Evolutionary conservation across 805 yeast genomes (phyloP).

Genomic region (Lipomyces starkeyi): DNA sequence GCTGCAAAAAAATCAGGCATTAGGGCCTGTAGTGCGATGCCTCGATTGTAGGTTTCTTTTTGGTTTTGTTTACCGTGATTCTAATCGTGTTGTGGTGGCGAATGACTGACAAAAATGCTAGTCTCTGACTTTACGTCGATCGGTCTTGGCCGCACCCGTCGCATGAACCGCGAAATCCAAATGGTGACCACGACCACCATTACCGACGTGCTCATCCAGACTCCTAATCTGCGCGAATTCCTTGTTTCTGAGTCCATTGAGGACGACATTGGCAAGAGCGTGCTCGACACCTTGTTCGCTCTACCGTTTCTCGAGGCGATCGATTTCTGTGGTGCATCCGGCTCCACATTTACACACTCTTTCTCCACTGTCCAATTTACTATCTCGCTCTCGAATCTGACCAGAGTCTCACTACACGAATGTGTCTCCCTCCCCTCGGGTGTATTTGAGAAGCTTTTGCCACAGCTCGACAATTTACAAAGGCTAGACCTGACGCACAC

Average conservation of each 20-base stretch:
- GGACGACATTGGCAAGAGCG: constrained; percentile 71
- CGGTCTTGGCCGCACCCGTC: constrained; percentile 86
- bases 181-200: constrained; percentile 83
- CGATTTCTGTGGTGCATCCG: constrained; percentile 90
- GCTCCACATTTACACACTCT: constrained; percentile 63
- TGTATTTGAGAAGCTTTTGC: constrained; percentile 62
- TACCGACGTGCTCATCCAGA: constrained; percentile 61
- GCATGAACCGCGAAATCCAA: constrained; percentile 84
- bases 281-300: constrained; percentile 62
- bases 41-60: constrained; percentile 58
- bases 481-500: constrained; percentile 85
- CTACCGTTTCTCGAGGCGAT: constrained; percentile 65
- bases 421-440: constrained; percentile 75
- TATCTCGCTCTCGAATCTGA: constrained; percentile 42
- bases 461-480: constrained; percentile 60
- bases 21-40: constrained; percentile 67
- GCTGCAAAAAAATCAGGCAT: constrained; percentile 50
- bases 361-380: constrained; percentile 51
- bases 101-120: background rate
- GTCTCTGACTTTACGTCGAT: constrained; percentile 84
- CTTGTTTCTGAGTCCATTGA: constrained; percentile 85
- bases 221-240: constrained; percentile 74
- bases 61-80: background rate
- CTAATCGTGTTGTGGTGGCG: background rate
- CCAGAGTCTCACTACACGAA: constrained; percentile 79